Conservation (phyloP, 306 rosid species). For the Amphicarpaea edgeworthii region DNA sequence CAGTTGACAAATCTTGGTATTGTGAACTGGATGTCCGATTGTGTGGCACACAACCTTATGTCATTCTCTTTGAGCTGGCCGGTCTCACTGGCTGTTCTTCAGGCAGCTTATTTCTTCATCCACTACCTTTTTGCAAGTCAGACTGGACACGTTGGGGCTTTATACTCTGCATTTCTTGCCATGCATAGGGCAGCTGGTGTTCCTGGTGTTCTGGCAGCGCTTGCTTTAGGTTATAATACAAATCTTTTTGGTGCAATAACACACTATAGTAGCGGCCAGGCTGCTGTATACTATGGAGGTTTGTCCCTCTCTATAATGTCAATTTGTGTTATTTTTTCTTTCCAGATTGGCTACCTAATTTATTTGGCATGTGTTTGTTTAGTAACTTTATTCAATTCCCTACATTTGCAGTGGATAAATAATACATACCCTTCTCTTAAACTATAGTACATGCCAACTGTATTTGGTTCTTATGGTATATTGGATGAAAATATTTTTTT, state of each 20-base stretch:
- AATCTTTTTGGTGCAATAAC: conserved; percentile 93
- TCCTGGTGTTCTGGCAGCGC: conserved; percentile 76
- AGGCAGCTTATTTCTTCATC: conserved; percentile 82
- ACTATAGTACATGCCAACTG: too few species aligned
- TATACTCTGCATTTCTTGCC: conserved; percentile 90
- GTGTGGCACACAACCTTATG: conserved; percentile 67
- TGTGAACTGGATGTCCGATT: conserved; percentile 82
- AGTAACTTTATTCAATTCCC: conserved; percentile 18
- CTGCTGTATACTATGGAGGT: conserved; percentile 99
- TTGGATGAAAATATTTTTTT: background rate
- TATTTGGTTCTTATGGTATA: conserved; percentile 19
- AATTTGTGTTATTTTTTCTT: conserved; percentile 22
- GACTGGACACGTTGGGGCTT: conserved; percentile 96
- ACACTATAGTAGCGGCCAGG: conserved; percentile 96
- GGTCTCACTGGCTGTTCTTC: conserved; percentile 80
- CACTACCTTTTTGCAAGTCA: conserved; percentile 99
- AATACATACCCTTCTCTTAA: conserved; percentile 26
- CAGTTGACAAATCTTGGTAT: conserved; percentile 92
- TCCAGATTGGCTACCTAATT: conserved; percentile 14
- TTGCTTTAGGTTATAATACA: conserved; percentile 86
- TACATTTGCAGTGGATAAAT: background rate
- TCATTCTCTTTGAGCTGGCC: conserved; percentile 89
- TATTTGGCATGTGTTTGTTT: conserved; percentile 26
- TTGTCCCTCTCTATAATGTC: conserved; percentile 38
- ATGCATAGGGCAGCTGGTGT: conserved; percentile 98